phyloP scores from a whole-genome alignment of 2,329 filamentous ascomycete genomes.

The Stemphylium beticola region DNA sequence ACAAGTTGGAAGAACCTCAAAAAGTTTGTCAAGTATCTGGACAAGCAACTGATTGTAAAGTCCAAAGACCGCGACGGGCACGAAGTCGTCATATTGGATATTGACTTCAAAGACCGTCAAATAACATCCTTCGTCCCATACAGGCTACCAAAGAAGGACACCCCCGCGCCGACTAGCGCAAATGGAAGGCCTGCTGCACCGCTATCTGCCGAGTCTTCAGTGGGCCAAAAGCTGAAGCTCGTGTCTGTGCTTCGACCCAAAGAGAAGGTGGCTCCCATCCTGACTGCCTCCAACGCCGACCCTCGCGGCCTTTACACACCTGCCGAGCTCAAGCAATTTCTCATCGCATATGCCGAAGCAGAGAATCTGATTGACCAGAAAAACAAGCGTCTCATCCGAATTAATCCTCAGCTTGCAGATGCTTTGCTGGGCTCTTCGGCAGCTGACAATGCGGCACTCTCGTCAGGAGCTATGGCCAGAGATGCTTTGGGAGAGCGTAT shows the following conservation, averaged over 20 bases:
- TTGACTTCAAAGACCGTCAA: conserved; percentile 66
- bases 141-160: conserved; percentile 64
- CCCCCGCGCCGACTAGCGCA: conserved; percentile 31
- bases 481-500: conserved; percentile 67
- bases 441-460: conserved; percentile 63
- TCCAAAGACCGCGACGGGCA: conserved; percentile 69
- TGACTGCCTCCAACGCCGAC: conserved; percentile 58
- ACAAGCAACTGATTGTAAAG: conserved; percentile 68
- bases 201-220: conserved; percentile 48
- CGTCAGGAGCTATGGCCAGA: conserved; percentile 63
- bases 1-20: conserved; percentile 73
- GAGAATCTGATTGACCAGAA: conserved; percentile 62
- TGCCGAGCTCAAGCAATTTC: conserved; percentile 62
- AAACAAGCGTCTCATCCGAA: conserved; percentile 66
- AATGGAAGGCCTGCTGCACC: conserved; percentile 52
- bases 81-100: conserved; percentile 68
- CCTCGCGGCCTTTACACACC: conserved; percentile 64
- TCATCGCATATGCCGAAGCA: conserved; percentile 65
- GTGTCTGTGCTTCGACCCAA: conserved; percentile 64
- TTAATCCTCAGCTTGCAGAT: conserved; percentile 69
- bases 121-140: conserved; percentile 67
- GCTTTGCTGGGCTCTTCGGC: conserved; percentile 62
- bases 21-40: conserved; percentile 72
- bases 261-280: conserved; percentile 62
- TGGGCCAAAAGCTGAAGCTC: conserved; percentile 58